phyloP scores from a whole-genome alignment of 192 early-diverging fungal genomes.

The Endogone sp. region DNA sequence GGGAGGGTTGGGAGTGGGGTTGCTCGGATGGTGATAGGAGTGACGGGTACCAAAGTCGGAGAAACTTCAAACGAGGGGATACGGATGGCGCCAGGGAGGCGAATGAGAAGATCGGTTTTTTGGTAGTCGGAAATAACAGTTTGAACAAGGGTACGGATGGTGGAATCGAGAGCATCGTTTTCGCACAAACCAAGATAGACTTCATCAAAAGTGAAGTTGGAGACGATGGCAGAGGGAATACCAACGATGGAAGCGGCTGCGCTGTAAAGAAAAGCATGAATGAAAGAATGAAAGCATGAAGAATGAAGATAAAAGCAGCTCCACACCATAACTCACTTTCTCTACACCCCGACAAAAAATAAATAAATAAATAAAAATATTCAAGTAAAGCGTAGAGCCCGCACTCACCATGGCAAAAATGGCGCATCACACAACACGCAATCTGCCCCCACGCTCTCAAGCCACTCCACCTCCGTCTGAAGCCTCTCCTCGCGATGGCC shows the following conservation, averaged over 20 bases:
- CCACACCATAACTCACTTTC: too few relatives aligned
- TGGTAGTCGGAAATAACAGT: slow-evolving; percentile 45
- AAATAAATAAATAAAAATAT: background rate
- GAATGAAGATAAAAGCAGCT: too few relatives aligned
- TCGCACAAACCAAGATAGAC: slow-evolving; percentile 49
- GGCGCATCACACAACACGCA: slow-evolving; percentile 54
- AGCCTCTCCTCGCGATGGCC: slow-evolving; percentile 33
- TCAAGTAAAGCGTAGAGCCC: slow-evolving; percentile 1
- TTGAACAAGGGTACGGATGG: slow-evolving; percentile 29
- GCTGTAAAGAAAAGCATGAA: slow-evolving; percentile 12
- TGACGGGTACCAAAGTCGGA: slow-evolving; percentile 14
- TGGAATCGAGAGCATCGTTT: slow-evolving; percentile 44
- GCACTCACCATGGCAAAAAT: slow-evolving; percentile 50
- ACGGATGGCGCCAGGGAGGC: slow-evolving; percentile 51
- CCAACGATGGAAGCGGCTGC: slow-evolving; percentile 45
- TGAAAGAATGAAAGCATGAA: too few relatives aligned
- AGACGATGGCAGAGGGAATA: slow-evolving; percentile 51
- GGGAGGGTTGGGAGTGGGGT: background rate
- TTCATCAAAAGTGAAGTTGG: slow-evolving; percentile 63
- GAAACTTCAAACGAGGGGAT: slow-evolving; percentile 52
- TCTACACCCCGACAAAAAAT: too few relatives aligned
- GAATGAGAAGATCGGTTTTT: slow-evolving; percentile 44
- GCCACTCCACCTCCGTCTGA: slow-evolving; percentile 43
- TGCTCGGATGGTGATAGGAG: slow-evolving; percentile 2
- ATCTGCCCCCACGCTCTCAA: slow-evolving; percentile 44